These are phyloP conservation scores for Penicillium sclerotigenum DNA, from an alignment of 2,329 filamentous ascomycete species.

Conservation along the genomic window DNA sequence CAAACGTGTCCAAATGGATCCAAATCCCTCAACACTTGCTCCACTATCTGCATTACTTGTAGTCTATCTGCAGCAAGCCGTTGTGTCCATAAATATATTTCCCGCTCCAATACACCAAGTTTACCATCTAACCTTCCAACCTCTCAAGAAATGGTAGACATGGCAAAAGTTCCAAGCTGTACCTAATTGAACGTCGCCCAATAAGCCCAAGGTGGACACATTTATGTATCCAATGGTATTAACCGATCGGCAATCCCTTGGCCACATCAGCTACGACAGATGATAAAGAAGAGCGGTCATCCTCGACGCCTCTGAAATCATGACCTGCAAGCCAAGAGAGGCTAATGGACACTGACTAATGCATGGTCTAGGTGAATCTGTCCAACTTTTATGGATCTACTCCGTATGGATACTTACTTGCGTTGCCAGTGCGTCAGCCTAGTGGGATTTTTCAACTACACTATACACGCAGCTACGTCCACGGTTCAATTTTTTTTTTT, in stretches of 20 bases:
- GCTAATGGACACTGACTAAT: slow-evolving; percentile 1
- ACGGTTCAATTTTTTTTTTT: not conserved
- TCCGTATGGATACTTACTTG: not conserved
- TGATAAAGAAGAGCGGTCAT: not conserved
- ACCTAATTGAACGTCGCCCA: slow-evolving; percentile 9
- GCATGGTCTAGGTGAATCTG: not conserved
- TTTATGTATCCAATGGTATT: not conserved
- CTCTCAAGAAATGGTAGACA: not conserved
- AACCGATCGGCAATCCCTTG: slow-evolving; percentile 13
- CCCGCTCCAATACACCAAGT: not conserved
- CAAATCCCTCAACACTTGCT: not conserved
- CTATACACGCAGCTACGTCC: not conserved
- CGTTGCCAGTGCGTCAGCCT: not conserved
- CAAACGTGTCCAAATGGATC: not conserved
- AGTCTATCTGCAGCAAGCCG: not conserved
- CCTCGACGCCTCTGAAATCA: slow-evolving; percentile 13
- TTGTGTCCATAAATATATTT: not conserved
- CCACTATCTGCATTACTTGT: not conserved
- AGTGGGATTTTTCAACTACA: not conserved
- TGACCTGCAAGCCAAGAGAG: slow-evolving; percentile 10
- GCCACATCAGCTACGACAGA: slow-evolving; percentile 3
- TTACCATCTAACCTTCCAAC: not conserved
- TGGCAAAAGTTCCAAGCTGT: not conserved
- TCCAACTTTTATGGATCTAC: not conserved
- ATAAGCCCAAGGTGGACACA: not conserved